A percentile compares a stretch with the other conserved stretches of the same genome.
phyloP scores from a whole-genome alignment of 345 rosid genomes.

The Erysimum cheiranthoides region DNA sequence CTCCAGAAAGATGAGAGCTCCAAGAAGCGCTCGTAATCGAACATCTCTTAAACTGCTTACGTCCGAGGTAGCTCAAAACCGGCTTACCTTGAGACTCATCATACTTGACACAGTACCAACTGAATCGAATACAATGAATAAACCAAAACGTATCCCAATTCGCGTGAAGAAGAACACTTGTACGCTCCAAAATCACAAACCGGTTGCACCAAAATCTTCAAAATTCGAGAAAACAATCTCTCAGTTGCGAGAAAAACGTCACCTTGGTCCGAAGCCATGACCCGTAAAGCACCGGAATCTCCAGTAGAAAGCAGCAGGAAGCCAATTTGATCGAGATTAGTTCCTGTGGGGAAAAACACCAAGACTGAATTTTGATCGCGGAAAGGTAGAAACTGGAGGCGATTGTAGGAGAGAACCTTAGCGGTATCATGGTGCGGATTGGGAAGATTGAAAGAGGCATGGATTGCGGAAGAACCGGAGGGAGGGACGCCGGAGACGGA shows the following conservation, averaged over 20 bases:
- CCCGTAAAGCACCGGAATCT: conserved; percentile 42
- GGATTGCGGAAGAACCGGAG: conserved; percentile 49
- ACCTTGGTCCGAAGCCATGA: conserved; percentile 43
- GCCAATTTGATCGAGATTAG: conserved; percentile 69
- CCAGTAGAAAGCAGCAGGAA: conserved; percentile 51
- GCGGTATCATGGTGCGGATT: conserved; percentile 25
- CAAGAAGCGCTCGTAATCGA: conserved; percentile 58
- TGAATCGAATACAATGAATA: conserved; percentile 56
- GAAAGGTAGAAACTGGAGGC: conserved; percentile 60
- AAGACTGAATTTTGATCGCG: conserved; percentile 40
- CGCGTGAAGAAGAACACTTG: conserved; percentile 23
- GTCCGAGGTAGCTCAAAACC: conserved; percentile 53
- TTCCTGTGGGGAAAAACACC: conserved; percentile 69
- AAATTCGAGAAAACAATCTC: conserved; percentile 47
- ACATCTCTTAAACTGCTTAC: conserved; percentile 56
- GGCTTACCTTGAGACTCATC: conserved; percentile 39
- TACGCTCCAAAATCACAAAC: conserved; percentile 33
- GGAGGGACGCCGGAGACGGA: conserved; percentile 51
- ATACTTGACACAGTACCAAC: conserved; percentile 60
- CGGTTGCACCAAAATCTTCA: conserved; percentile 59
- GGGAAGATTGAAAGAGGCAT: conserved; percentile 39
- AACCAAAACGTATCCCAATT: conserved; percentile 64
- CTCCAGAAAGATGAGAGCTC: conserved; percentile 57
- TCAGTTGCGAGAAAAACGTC: conserved; percentile 48
- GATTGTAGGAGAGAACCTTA: conserved; percentile 50